phyloP scores from a whole-genome alignment of 257 asterid genomes.

The Anisodus tanguticus region DNA sequence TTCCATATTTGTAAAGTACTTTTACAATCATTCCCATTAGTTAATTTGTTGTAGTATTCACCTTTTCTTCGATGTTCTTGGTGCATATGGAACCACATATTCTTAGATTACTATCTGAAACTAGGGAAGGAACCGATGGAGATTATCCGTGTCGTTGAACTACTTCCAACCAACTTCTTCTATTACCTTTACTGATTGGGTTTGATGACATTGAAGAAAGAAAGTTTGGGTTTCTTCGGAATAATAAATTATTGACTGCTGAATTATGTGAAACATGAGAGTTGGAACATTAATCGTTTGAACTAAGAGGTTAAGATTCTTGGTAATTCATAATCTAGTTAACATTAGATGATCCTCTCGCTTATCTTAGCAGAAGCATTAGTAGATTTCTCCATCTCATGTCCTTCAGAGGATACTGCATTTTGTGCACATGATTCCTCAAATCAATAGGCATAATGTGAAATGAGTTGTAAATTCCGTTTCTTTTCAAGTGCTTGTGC shows the following conservation, averaged over 20 bases:
- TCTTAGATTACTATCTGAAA: not conserved
- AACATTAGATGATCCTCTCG: not conserved
- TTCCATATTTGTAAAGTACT: not conserved
- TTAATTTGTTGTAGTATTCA: not conserved
- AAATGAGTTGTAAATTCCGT: not conserved
- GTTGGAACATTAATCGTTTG: not conserved
- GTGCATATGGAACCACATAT: constrained; percentile 23
- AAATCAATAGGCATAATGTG: constrained; percentile 4
- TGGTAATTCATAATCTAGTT: not conserved
- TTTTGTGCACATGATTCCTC: constrained; percentile 5
- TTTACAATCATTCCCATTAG: not conserved
- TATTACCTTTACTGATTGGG: not conserved
- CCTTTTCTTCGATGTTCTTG: not conserved
- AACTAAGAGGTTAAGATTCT: not conserved
- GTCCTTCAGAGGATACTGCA: constrained; percentile 18
- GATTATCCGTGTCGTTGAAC: not conserved
- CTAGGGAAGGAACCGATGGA: not conserved
- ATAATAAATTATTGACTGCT: not conserved
- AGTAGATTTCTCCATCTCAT: not conserved
- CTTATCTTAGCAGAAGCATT: not conserved
- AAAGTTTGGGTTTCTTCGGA: not conserved
- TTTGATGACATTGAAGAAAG: not conserved
- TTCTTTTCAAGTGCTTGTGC: constrained; percentile 13
- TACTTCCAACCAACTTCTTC: not conserved
- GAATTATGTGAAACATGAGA: not conserved